Base-by-base conservation (phyloP, 805 yeast species). In the Starmerella scarabaei region DNA sequence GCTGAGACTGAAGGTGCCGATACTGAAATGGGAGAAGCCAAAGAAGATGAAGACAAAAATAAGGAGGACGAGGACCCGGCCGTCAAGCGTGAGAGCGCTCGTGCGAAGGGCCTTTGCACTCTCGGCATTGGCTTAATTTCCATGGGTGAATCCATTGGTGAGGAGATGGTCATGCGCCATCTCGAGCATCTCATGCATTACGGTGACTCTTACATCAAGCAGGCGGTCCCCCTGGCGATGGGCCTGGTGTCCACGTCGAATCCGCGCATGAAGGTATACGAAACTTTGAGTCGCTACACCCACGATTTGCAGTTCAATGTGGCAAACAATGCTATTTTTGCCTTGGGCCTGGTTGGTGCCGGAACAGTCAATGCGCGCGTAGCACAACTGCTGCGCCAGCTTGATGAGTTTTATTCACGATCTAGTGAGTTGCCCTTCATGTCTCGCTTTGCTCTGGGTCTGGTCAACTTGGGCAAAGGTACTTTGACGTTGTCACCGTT, bases 291-390 rank as follows among this genome's bases (percentile, higher is more conserved):
- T 4, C 75, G 98, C 59, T 85, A 83, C 64, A 84, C 97, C 7
- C 99, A 91, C 62, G 99, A 91, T 56, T 77, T 83, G 41, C 96
- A 91, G 60, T 65, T 82, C 52, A 93, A 83, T 56, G 95, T 91
- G 40, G 94, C 97, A 5, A 78, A 79, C 59, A 91, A 86, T 58
- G 85, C 98, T 17, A 85, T 91, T 48, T 88, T 83, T 55, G 77
- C 94, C 33, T 86, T 91, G 97, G 99, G 99, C 40, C 65, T 91
- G 47, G 93, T 88, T 52, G 98, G 98, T 58, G 91, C 97, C 17
- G 99, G 99, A 63, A 91, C 98, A 21, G 88, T 91, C 63, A 91
- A 91, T 59, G 98, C 99, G 6, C 80, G 99, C 65, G 69, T 91
- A 49, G 97, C 97, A 3, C 98, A 91, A 65, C 69, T 91, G 48